Evolutionary conservation across 2,329 filamentous ascomycete species (phyloP), one percentile per base, ranked within the genome.

Genomic region (Paramyrothecium sp.): DNA sequence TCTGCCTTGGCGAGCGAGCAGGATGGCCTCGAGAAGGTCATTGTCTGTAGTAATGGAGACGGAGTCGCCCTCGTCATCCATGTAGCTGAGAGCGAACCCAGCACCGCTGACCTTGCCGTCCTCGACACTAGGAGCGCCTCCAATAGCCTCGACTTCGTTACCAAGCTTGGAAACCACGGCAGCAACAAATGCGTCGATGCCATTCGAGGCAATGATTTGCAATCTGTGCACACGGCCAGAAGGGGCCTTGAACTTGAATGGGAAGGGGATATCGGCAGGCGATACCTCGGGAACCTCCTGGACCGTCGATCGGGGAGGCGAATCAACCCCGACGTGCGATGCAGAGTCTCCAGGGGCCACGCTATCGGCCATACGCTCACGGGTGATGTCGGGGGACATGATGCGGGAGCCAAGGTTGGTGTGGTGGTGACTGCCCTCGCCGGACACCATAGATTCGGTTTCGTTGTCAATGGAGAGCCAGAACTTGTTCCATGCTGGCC

Each of bases 401-500:
- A 94, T 81, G 59, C 91, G 86, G 55, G 87, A 83, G 60, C 87
- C 85, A 51, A 88, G 79, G 57, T 89, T 87, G 54, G 86, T 67
- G 80, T 86, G 71, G 66, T 79, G 80, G 66, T 89, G 88, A 68
- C 90, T 91, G 52, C 89, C 91, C 57, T 96, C 92, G 59, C 93
- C 95, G 58, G 95, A 99, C 74, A 98, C 88, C 83, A 97, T 89
- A 2, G 95, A 99, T 75, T 98, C 95, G 16, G 93, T 94, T 73
- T 97, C 94, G 67, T 96, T 87, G 73, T 98, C 86, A 67, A 99
- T 88, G 1, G 95, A 98, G 64, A 98, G 82, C 95, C 95, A 99
- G 79, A 99, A 99, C 76, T 98, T 99, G 80, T 97, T 98, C 95
- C 95, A 99, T 7, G 95, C 95, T 5, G 95, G 95, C 0, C 95